Percentiles rank a stretch among this genome's conserved stretches.
Conservation (phyloP, 768 basidiomycete species). For the Rhodotorula paludigena region DNA sequence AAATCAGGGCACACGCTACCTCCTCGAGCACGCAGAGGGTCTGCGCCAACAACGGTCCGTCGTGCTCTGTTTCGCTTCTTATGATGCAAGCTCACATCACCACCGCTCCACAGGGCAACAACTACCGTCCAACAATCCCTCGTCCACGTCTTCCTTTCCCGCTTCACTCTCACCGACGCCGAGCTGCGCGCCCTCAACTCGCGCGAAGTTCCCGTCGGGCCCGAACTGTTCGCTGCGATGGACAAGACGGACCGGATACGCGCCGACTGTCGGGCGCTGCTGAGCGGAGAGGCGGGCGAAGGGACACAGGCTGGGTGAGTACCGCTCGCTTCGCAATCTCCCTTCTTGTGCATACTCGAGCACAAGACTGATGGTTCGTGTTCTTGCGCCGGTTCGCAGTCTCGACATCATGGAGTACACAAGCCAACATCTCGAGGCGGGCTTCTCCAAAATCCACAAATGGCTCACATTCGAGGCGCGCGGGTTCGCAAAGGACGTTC, state of each 20-base stretch:
- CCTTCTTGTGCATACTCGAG: background rate
- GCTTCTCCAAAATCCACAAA: conserved; percentile 79
- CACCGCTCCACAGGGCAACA: conserved; percentile 3
- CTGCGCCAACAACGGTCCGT: conserved; percentile 47
- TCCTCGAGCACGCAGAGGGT: conserved; percentile 46
- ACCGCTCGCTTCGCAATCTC: background rate
- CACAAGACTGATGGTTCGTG: background rate
- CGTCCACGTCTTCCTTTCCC: conserved; percentile 69
- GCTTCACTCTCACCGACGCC: conserved; percentile 73
- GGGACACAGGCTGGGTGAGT: conserved; percentile 48
- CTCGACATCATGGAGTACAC: conserved; percentile 84
- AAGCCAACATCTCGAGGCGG: conserved; percentile 74
- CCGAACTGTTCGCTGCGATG: conserved; percentile 75
- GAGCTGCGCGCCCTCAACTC: conserved; percentile 72
- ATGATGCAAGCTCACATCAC: background rate
- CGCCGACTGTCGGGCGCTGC: conserved; percentile 74
- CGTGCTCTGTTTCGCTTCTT: background rate
- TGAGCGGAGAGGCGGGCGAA: conserved; percentile 59
- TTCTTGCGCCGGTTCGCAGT: conserved; percentile 49
- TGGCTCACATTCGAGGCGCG: conserved; percentile 82
- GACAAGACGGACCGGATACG: conserved; percentile 78
- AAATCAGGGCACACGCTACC: conserved; percentile 39
- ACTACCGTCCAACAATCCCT: conserved; percentile 46
- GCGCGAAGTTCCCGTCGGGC: conserved; percentile 68
- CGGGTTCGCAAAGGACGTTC: conserved; percentile 54